A percentile compares a stretch with the other conserved stretches of the same genome.
Evolutionary conservation across 306 rosid genomes (phyloP).

Genomic region (Herpetospermum pedunculosum): DNA sequence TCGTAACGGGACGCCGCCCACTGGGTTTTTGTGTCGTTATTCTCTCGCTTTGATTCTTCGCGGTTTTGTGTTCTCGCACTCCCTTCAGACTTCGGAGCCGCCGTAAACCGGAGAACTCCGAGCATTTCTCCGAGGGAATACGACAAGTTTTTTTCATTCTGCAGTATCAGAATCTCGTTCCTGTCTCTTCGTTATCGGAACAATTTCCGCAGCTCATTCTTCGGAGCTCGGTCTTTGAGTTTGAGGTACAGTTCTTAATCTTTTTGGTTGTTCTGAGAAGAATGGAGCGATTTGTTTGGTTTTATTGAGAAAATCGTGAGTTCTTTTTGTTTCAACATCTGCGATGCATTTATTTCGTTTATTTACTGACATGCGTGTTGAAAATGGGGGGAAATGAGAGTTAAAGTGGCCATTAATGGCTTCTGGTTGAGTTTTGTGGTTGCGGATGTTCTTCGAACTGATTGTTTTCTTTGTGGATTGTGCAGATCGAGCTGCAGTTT

Average conservation of each 20-base stretch:
- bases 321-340: background rate
- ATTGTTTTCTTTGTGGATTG: background rate
- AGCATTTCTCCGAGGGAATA: conserved; percentile 2
- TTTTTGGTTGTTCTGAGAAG: background rate
- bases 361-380: background rate
- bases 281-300: background rate
- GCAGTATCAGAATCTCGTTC: background rate
- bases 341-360: background rate
- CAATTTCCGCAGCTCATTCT: background rate
- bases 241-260: background rate
- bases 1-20: background rate
- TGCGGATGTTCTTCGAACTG: background rate
- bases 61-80: background rate
- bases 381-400: background rate
- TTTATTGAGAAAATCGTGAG: background rate
- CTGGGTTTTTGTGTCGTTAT: background rate
- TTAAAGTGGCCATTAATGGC: background rate
- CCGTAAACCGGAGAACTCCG: background rate
- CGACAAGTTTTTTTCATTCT: background rate
- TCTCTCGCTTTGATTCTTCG: background rate
- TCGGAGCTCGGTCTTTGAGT: background rate
- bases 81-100: background rate
- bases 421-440: background rate
- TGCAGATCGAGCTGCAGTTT: conserved; percentile 8
- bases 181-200: background rate